A percentile compares a stretch with the other conserved stretches of the same genome.
Conservation (phyloP, 805 yeast genomes). For the Wickerhamiella kurtzmanii region DNA sequence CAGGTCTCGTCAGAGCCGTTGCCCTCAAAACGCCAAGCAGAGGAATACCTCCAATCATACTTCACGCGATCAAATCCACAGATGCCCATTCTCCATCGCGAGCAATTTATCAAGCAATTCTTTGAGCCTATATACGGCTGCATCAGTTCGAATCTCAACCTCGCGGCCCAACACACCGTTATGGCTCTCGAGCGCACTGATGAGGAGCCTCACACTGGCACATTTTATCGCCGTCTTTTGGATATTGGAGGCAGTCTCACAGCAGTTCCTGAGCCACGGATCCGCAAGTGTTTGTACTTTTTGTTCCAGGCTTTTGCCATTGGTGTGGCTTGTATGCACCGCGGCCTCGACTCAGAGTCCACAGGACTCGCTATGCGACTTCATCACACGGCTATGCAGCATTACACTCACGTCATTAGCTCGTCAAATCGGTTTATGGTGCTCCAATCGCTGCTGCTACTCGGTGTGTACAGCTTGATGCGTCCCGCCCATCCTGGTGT, state of each 20-base stretch:
- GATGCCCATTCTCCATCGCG: constrained; percentile 72
- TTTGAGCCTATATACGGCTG: constrained; percentile 74
- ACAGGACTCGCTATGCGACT: constrained; percentile 56
- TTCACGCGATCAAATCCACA: constrained; percentile 76
- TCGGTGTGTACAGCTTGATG: constrained; percentile 67
- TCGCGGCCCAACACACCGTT: constrained; percentile 28
- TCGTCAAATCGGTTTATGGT: constrained; percentile 54
- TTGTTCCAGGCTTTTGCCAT: constrained; percentile 68
- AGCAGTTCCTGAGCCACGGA: constrained; percentile 12
- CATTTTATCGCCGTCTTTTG: constrained; percentile 14
- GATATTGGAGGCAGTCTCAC: constrained; percentile 11
- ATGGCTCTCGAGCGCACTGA: constrained; percentile 8
- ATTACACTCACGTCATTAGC: constrained; percentile 24
- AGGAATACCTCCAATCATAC: constrained; percentile 45
- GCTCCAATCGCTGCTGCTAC: constrained; percentile 54
- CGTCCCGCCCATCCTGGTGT: constrained; percentile 82
- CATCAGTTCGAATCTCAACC: constrained; percentile 36
- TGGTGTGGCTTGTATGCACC: constrained; percentile 63
- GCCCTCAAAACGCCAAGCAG: constrained; percentile 62
- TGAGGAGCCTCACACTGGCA: constrained; percentile 13
- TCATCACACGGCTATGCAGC: constrained; percentile 43
- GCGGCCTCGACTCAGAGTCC: constrained; percentile 32
- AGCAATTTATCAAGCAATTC: constrained; percentile 48
- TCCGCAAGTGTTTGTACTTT: constrained; percentile 38
- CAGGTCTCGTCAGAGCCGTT: constrained; percentile 32